Percentiles rank a stretch among this genome's conserved stretches.
phyloP scores from a whole-genome alignment of 495 filamentous ascomycete species.

The Neurospora sp. region DNA sequence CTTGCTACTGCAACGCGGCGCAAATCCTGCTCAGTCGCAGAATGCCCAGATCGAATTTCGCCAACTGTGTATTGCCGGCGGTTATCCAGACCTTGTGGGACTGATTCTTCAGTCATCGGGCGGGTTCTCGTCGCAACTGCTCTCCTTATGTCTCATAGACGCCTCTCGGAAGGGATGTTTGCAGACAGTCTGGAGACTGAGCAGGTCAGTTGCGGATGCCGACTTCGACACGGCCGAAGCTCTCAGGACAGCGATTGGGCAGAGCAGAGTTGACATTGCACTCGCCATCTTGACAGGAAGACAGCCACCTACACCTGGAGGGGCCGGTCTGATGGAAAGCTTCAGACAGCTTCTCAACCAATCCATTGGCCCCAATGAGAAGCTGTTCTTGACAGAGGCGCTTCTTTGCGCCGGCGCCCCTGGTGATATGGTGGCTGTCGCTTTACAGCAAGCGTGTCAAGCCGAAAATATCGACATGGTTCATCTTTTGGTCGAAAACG shows the following conservation, averaged over 20 bases:
- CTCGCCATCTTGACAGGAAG: constrained; percentile 34
- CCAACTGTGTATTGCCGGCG: constrained; percentile 28
- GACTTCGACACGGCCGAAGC: constrained; percentile 33
- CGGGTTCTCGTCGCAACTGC: constrained; percentile 19
- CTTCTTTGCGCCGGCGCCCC: constrained; percentile 35
- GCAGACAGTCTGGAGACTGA: constrained; percentile 33
- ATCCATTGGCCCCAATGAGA: constrained; percentile 32
- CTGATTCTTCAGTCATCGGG: constrained; percentile 35
- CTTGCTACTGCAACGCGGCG: constrained; percentile 32
- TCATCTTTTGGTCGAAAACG: constrained; percentile 31
- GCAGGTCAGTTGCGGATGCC: constrained; percentile 33
- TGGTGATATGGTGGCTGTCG: constrained; percentile 28
- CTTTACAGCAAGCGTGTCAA: constrained; percentile 26
- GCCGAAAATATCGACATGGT: constrained; percentile 36
- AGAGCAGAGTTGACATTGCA: constrained; percentile 31
- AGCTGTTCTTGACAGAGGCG: constrained; percentile 31
- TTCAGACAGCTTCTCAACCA: constrained; percentile 27
- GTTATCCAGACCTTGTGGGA: constrained; percentile 27
- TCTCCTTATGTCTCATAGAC: constrained; percentile 35
- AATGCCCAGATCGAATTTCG: constrained; percentile 36
- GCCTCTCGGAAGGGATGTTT: constrained; percentile 33
- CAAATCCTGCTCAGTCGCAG: constrained; percentile 24
- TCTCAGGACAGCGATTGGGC: constrained; percentile 29
- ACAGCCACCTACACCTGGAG: constrained; percentile 24
- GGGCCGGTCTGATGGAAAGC: constrained; percentile 28